Evolutionary conservation across 257 asterid genomes (phyloP).

Genomic region (Primulina tabacum): DNA sequence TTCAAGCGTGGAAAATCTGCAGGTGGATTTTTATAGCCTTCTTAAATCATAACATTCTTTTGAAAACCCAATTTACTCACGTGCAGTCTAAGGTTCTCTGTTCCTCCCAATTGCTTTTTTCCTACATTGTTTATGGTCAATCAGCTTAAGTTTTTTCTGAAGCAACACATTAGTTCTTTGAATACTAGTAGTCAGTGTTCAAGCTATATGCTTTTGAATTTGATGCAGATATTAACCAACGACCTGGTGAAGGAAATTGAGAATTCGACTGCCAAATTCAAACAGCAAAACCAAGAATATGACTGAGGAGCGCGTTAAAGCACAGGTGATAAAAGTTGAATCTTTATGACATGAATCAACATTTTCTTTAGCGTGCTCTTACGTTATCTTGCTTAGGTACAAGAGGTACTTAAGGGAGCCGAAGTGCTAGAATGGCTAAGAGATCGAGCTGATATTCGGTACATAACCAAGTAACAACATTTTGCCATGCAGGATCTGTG

Average conservation of each 20-base stretch:
- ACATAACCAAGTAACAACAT: conserved; percentile 43
- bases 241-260: conserved; percentile 83
- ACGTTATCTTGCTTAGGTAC: conserved; percentile 51
- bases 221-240: conserved; percentile 67
- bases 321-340: conserved; percentile 50
- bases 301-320: conserved; percentile 78
- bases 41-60: no score
- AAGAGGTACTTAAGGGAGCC: conserved; percentile 94
- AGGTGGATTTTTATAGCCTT: conserved; percentile 38
- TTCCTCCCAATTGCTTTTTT: neutral
- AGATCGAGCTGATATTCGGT: conserved; percentile 69
- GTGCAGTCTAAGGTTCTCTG: conserved; percentile 6
- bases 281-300: conserved; percentile 76
- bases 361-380: neutral
- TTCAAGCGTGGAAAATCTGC: conserved; percentile 88
- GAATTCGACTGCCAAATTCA: conserved; percentile 68
- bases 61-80: neutral
- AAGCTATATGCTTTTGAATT: conserved; percentile 11
- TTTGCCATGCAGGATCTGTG: neutral
- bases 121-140: neutral
- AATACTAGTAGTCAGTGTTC: neutral
- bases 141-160: neutral
- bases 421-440: conserved; percentile 93
- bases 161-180: neutral
- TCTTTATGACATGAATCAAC: neutral